Evolutionary conservation across 2,329 filamentous ascomycete species (phyloP), one percentile per base, ranked within the genome.

Genomic region (Clonostachys chloroleuca): DNA sequence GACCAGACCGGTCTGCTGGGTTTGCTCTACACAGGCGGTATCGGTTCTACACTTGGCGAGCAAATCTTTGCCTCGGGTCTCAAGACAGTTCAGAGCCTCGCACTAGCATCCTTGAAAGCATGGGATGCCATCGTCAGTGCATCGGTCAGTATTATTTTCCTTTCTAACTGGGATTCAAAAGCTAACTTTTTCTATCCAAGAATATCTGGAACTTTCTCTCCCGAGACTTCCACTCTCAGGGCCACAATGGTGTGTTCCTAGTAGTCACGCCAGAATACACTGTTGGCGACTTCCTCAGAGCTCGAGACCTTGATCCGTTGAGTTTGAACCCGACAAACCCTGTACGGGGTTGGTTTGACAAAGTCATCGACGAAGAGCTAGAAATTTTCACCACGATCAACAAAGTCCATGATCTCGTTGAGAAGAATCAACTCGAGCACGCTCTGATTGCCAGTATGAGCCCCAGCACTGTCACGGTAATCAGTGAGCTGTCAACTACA

Each of bases 231-330:
- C n/a, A 47, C 7, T 24, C 18, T n/a, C 4, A 40, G 18, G 47
- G 34, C n/a, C 24, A 30, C n/a, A 47, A 45, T 18, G 20, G 37
- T n/a, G 37, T 49, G 4, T 44, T 47, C n/a, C 17, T 49, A 16
- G 45, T 40, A n/a, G 45, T 44, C 6, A n/a, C 33, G 6, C 50
- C 47, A 3, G 45, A 51, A 43, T 51, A 43, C 45, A 48, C 45
- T 10, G 24, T 48, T 44, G 17, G 44, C 33, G 43, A 49, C 34
- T 43, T 43, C 14, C 12, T 24, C 24, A 12, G 17, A 17, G 12
- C 42, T 30, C 24, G 24, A 30, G 24, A 30, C 24, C 24, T 30
- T 4, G 24, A 30, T 30, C 24, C 24, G 8, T 30, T 30, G 17
- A 30, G 42, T 20, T 13, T 34, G 42, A 16, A 33, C 6, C 18